phyloP scores from a whole-genome alignment of 2,329 filamentous ascomycete species.

The Talaromyces albobiverticillius region DNA sequence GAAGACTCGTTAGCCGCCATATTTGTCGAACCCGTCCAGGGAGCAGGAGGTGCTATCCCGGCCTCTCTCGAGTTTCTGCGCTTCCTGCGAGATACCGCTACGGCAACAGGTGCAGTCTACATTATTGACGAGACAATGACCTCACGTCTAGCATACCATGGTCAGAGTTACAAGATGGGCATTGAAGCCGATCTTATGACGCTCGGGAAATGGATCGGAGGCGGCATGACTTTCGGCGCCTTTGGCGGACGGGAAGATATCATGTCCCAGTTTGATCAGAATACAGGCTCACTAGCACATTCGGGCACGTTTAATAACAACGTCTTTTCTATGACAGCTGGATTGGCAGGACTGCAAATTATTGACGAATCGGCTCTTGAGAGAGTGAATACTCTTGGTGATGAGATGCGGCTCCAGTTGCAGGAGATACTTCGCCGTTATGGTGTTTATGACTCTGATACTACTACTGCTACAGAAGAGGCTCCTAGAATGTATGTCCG shows the following conservation, averaged over 20 bases:
- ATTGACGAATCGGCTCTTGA: background rate
- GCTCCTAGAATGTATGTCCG: background rate
- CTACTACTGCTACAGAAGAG: background rate
- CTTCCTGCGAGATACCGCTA: slow-evolving; percentile 49
- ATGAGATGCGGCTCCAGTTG: background rate
- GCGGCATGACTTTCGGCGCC: slow-evolving; percentile 64
- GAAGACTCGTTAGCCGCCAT: slow-evolving; percentile 55
- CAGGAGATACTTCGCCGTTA: background rate
- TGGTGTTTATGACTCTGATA: background rate
- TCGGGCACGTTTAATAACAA: slow-evolving; percentile 70
- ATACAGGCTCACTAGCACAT: slow-evolving; percentile 46
- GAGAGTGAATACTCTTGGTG: background rate
- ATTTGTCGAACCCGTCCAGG: slow-evolving; percentile 65
- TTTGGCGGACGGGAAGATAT: slow-evolving; percentile 61
- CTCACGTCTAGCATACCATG: slow-evolving; percentile 55
- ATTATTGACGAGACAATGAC: slow-evolving; percentile 73
- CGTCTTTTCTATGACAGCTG: slow-evolving; percentile 57
- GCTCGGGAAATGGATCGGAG: slow-evolving; percentile 65
- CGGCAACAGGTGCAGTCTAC: slow-evolving; percentile 54
- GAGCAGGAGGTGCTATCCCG: slow-evolving; percentile 57
- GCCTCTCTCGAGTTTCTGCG: slow-evolving; percentile 53
- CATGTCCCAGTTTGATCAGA: slow-evolving; percentile 58
- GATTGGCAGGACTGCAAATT: slow-evolving; percentile 33
- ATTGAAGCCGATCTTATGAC: slow-evolving; percentile 61
- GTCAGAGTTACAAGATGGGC: slow-evolving; percentile 44